phyloP scores from a whole-genome alignment of 345 rosid genomes.

The Geranium brycei region DNA sequence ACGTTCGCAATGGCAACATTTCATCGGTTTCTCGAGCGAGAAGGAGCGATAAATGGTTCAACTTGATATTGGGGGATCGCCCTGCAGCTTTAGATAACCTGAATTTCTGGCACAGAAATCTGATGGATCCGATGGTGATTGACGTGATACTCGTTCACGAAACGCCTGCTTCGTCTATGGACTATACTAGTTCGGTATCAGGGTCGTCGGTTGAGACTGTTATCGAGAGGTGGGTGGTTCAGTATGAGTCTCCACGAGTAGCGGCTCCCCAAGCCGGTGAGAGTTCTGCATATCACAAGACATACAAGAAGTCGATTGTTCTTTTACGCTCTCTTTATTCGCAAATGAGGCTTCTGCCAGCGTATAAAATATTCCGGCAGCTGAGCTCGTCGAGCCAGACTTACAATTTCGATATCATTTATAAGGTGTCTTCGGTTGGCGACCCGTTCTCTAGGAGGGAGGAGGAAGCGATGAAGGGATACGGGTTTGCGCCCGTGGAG shows the following conservation, averaged over 20 bases:
- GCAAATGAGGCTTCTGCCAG: conserved; percentile 74
- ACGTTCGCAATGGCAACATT: conserved; percentile 21
- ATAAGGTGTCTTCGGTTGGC: conserved; percentile 72
- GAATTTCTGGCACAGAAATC: conserved; percentile 61
- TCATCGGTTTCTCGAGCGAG: conserved; percentile 28
- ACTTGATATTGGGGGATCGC: conserved; percentile 71
- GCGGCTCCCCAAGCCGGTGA: conserved; percentile 34
- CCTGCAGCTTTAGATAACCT: conserved; percentile 56
- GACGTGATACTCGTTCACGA: conserved; percentile 63
- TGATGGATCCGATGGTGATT: conserved; percentile 66
- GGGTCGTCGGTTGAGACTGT: conserved; percentile 44
- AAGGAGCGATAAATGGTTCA: conserved; percentile 87
- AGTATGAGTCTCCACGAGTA: conserved; percentile 42
- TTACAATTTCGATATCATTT: conserved; percentile 49
- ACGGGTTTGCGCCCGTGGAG: conserved; percentile 55
- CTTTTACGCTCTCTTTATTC: conserved; percentile 60
- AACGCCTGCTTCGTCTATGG: conserved; percentile 25
- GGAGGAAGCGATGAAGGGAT: conserved; percentile 45
- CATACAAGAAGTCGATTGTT: conserved; percentile 67
- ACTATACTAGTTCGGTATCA: conserved; percentile 16
- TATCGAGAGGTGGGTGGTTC: conserved; percentile 81
- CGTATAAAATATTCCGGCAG: conserved; percentile 55
- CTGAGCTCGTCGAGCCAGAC: conserved; percentile 45
- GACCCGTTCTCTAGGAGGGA: conserved; percentile 54
- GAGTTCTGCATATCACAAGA: conserved; percentile 47